Percentiles rank a stretch among this genome's conserved stretches.
Evolutionary conservation across 306 rosid species (phyloP).

Genomic region (Prunus salicina): DNA sequence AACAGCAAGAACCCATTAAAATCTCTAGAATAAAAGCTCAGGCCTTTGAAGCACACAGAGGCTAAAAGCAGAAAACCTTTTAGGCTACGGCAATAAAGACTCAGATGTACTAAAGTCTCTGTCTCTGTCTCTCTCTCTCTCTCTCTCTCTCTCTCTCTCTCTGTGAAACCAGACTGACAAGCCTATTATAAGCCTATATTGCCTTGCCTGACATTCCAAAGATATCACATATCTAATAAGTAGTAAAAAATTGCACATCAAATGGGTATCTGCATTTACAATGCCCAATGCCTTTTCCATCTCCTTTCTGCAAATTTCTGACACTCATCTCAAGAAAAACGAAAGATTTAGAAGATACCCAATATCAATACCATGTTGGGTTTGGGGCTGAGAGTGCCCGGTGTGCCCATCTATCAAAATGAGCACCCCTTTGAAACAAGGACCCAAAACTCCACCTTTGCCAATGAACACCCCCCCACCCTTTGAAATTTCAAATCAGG

Average conservation of each 20-base stretch:
- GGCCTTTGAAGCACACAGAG: constrained; percentile 33
- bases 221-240: constrained; percentile 30
- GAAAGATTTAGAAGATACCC: not conserved
- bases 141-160: not conserved
- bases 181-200: constrained; percentile 44
- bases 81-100: constrained; percentile 53
- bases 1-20: constrained; percentile 52
- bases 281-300: constrained; percentile 26
- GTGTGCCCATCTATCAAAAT: constrained; percentile 6
- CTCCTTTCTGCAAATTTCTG: constrained; percentile 29
- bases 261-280: constrained; percentile 23
- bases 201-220: constrained; percentile 56
- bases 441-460: not conserved
- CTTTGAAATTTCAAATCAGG: not conserved
- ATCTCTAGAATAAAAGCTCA: constrained; percentile 14
- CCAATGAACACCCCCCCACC: not conserved
- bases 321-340: constrained; percentile 31
- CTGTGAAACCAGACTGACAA: constrained; percentile 23
- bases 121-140: not conserved
- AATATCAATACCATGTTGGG: not conserved
- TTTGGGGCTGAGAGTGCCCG: constrained; percentile 1
- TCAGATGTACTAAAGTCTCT: constrained; percentile 16
- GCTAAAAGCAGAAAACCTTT: constrained; percentile 40
- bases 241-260: constrained; percentile 21
- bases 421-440: not conserved